Base-by-base conservation (phyloP, 177 flowering plant genomes). In the Vitis hybrid region DNA sequence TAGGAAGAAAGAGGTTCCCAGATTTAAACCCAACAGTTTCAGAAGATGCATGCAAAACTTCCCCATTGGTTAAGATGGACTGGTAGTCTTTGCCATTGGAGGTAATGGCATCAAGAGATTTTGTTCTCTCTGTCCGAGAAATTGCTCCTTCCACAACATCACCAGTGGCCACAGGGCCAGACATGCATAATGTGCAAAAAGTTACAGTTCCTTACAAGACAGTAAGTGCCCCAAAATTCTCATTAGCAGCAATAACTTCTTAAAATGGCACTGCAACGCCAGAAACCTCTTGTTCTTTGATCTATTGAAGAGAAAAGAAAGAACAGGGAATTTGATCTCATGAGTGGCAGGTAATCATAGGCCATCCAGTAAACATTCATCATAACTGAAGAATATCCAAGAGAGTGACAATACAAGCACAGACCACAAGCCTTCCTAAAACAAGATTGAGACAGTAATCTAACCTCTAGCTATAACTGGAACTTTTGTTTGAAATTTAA, bases 101-200 rank as follows among this genome's bases (percentile, higher is more conserved):
- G 67, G 79, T 67, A 65, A 73, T 56, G 49, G 74, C 68, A 74
- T 83, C 89, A 65, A 85, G 83, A 68, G 93, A 91, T 77, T 73
- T 80, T 69, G 92, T 79, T 79, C 92, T 84, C 50, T 82, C 88
- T 57, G 87, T 75, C 73, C 39, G 70, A 75, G 85, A 73, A 62
- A 76, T 77, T 72, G 78, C 74, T 76, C 81, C 77, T 71, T 74
- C 82, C 72, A 68, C 81, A 60, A 79, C 76, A 70, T 70, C 81
- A 69, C 29, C 87, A 74, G 76, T 78, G 79, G 79, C 93, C 91
- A 76, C 90, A 49, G 81, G 82, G 79, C 81, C 90, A 89, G 99
- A 96, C 99, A 96, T 96, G 98, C 97, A 91, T 77, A 91, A 77
- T 76, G 69, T 66, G 68, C 63, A 63, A 72, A 71, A 73, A 66